Evolutionary conservation across 805 yeast species (phyloP).

Genomic region (Brettanomyces nanus): DNA sequence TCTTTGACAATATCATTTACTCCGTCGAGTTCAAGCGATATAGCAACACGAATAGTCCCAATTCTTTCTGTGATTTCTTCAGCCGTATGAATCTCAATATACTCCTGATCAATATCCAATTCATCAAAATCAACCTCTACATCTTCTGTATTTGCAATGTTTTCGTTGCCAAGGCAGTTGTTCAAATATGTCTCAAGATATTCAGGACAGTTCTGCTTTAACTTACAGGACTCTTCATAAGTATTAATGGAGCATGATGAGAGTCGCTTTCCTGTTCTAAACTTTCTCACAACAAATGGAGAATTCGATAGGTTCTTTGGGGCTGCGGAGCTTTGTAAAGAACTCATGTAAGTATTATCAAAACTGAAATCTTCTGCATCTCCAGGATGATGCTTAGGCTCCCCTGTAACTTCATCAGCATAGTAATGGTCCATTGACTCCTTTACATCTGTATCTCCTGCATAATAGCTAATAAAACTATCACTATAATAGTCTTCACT

Average conservation of each 20-base stretch:
- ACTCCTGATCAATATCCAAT: background rate
- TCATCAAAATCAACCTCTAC: background rate
- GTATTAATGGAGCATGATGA: background rate
- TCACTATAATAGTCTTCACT: slow-evolving; percentile 1
- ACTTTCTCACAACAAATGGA: background rate
- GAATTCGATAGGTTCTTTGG: background rate
- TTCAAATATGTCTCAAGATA: slow-evolving; percentile 5
- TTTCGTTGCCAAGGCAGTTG: slow-evolving; percentile 7
- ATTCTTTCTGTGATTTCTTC: background rate
- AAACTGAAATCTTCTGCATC: background rate
- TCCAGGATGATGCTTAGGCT: background rate
- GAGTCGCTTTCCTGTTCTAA: background rate
- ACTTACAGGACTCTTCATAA: slow-evolving; percentile 1
- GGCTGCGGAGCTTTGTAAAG: background rate
- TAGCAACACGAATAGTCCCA: background rate
- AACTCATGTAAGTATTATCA: too few species aligned
- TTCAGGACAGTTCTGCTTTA: background rate
- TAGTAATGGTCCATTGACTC: background rate
- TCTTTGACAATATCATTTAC: background rate
- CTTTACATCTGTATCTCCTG: background rate
- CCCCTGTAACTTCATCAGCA: slow-evolving; percentile 1
- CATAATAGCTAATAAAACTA: background rate
- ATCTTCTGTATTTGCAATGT: background rate
- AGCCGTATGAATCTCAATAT: background rate
- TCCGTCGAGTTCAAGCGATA: slow-evolving; percentile 1